Percentiles rank a stretch among this genome's conserved stretches.
These are phyloP conservation scores for Backusella westeae DNA, from an alignment of 192 early-diverging fungal genomes.

Conservation along the genomic window DNA sequence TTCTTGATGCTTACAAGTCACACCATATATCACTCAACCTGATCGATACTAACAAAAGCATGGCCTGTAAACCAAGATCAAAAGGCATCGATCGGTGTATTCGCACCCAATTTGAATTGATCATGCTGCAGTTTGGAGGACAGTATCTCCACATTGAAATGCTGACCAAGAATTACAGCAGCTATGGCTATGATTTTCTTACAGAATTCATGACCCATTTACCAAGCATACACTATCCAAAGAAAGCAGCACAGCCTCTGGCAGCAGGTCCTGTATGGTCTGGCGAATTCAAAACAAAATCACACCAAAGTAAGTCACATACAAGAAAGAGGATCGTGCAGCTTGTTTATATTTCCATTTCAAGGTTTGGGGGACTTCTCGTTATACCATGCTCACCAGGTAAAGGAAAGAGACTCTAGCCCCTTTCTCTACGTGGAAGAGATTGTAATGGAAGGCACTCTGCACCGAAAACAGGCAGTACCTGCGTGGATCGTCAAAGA, in stretches of 20 bases:
- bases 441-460: not conserved
- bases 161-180: not conserved
- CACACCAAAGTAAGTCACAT: not conserved
- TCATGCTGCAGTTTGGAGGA: not conserved
- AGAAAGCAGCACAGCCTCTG: not conserved
- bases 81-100: not conserved
- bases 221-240: not conserved
- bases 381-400: not conserved
- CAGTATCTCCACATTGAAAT: not conserved
- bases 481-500: constrained; percentile 1
- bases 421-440: not conserved
- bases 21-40: not conserved
- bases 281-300: constrained; percentile 11
- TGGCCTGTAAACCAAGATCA: not conserved
- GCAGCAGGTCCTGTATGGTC: not conserved
- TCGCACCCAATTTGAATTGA: not conserved
- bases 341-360: not conserved
- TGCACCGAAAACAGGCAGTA: not conserved
- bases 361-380: not conserved
- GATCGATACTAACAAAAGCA: constrained; percentile 2
- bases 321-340: not conserved
- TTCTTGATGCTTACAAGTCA: not conserved
- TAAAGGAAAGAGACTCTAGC: not conserved
- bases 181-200: not conserved
- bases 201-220: not conserved